Evolutionary conservation across 768 basidiomycete species (phyloP), one percentile per base, ranked within the genome.

Genomic region (Podaxis sp.): DNA sequence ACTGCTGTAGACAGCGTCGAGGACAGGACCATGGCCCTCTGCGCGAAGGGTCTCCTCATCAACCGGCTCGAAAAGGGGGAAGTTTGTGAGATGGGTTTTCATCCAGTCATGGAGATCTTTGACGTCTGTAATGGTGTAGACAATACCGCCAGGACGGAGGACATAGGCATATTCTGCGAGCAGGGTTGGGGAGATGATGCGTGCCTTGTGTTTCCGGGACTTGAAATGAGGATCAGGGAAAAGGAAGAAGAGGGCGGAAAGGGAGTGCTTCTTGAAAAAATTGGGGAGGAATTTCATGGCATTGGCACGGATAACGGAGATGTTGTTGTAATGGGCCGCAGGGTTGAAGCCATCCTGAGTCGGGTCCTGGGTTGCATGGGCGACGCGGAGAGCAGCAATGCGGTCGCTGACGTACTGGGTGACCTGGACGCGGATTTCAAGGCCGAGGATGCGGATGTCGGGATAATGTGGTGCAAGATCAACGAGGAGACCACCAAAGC

Each of bases 161-260:
- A 92, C 90, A 72, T 93, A 97, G 4, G 97, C 96, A 68, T 99
- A 99, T 72, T 99, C 97, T 26, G 97, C 95, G 20, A 99, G 84
- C 33, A 99, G 83, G n/a, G 96, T 96, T 5, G 95, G 92, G 57
- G 96, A 97, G 72, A 99, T 96, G 73, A 99, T 99, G 71, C 97
- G 89, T 1, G 96, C 96, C 78, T 99, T 99, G 82, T 99, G 96
- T 75, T 99, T 99, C 69, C 96, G 88, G 8, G 86, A 83, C 75
- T 99, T 99, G 85, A 99, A 99, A 74, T 99, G 97, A 0, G 97
- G 97, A 75, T 99, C 97, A 46, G 97, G 97, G 77, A 99, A 99
- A 63, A 99, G 85, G 80, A 99, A 99, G 78, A 99, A 99, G 55
- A 99, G 82, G 53, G 96, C 88, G 20, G 91, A 89, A 40, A 99